Evolutionary conservation across 1,284 basidiomycete species (phyloP), one percentile per base, ranked within the genome.

Genomic region (Trametes sp.): DNA sequence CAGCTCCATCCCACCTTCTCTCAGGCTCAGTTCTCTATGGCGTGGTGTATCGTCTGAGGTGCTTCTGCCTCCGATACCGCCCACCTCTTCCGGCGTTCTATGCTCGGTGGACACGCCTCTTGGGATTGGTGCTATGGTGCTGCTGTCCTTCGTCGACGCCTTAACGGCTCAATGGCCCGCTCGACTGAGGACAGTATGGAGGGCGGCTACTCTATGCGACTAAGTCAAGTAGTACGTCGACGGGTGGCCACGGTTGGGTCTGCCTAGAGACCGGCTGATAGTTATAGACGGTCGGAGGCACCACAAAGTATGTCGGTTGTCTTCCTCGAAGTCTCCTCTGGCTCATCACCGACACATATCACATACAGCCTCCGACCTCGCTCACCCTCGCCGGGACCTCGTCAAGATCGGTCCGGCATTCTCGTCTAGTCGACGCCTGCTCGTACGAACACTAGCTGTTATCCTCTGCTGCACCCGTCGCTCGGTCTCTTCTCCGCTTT

Each of bases 161-260:
- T 26, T 29, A 58, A 31, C 28, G 56, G 56, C 56, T 51, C 56
- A 58, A 58, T 44, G 56, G 56, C 56, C 48, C 56, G 29, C 48
- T 42, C 29, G 49, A 26, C 28, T 23, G 21, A 49, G 26, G 23
- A 45, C 9, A 1, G 7, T 29, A 19, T n/a, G n/a, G n/a, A 1
- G 21, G 19, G 35, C 2, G 9, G 13, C 28, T 4, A 14, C 23
- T 35, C 29, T 19, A 19, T 58, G n/a, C 26, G 36, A 33, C 49
- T 51, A 33, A 6, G 48, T 24, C 48, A 51, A 58, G 35, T 28
- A 58, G 35, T 28, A 58, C 29, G 38, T 26, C 49, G 48, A 44
- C 21, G 26, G 14, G 4, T 21, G n/a, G 4, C 2, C 4, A 19
- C 19, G 16, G 16, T n/a, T 4, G 4, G 41, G 16, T 16, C 16